Base-by-base conservation (phyloP, 345 rosid species). In the Nephelium lappaceum region DNA sequence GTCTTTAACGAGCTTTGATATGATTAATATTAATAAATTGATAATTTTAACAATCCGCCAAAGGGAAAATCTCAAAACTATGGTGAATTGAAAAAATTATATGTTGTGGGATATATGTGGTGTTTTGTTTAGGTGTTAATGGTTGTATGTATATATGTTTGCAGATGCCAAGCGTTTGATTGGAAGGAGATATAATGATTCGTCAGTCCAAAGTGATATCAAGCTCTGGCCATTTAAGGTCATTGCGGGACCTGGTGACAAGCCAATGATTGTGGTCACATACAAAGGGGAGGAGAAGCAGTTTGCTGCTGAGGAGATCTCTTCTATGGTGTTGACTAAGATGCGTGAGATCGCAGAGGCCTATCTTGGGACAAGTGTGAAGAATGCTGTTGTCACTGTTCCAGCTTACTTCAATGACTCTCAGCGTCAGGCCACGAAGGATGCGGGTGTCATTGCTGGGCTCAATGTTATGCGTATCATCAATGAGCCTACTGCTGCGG, bases 271-370 rank as follows among this genome's bases (percentile, higher is more conserved):
- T 63, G 77, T 62, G 15, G 83, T 84, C 9, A 47, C 21, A 10
- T 84, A 84, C 83, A 84, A 84, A 67, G 85, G 81, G 9, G 86
- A 83, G 63, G 86, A 81, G 51, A 86, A 83, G 69, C 85, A 81
- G 75, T 85, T 85, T 76, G 75, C 88, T 16, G 89, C 91, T 1
- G 91, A 88, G 70, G 91, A 88, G 77, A 86, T 88, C 23, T 88
- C 89, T 15, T 85, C 89, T n/a, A 86, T 86, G 89, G 91, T 88
- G 36, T 76, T 87, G 3, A 86, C 0, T 5, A 88, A 88, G 77
- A 88, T 88, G 91, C 86, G 89, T 6, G 88, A 88, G 76, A 84
- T 86, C 53, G 89, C 89, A 0, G 91, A 88, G 75, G 91, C 89
- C 5, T 88, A 68, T 67, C 86, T 88, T 60, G 91, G 91, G 5